Evolutionary conservation across 1,284 basidiomycete species (phyloP).

Genomic region (Puccinia horiana): DNA sequence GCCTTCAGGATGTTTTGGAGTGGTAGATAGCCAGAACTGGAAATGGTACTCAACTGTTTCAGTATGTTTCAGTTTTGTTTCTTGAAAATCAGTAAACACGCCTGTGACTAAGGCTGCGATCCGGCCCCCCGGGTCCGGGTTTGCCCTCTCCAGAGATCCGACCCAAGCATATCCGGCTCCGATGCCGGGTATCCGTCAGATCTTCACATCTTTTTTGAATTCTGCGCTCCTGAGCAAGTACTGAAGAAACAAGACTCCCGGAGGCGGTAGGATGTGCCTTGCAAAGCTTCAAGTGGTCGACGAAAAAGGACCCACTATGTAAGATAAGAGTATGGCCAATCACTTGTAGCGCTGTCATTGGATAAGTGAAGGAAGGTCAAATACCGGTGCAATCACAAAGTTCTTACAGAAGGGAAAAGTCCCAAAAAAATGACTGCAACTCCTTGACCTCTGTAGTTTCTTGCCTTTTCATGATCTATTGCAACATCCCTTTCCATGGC

Average conservation of each 20-base stretch:
- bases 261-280: background rate
- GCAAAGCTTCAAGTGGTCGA: background rate
- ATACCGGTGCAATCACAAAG: background rate
- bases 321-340: background rate
- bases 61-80: too few species aligned
- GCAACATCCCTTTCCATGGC: slow-evolving; percentile 6
- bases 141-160: too few species aligned
- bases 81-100: too few species aligned
- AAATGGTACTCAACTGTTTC: too few species aligned
- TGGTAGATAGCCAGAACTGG: too few species aligned
- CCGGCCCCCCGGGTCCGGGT: too few species aligned
- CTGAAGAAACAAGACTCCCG: background rate
- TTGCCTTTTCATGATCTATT: slow-evolving; percentile 8
- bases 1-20: too few species aligned
- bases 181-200: too few species aligned
- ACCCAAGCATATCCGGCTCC: too few species aligned
- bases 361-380: background rate
- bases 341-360: background rate
- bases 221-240: too few species aligned
- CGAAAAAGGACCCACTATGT: background rate
- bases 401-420: background rate
- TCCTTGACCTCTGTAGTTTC: background rate
- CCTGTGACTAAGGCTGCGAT: too few species aligned
- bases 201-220: too few species aligned
- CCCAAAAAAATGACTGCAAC: background rate